These are phyloP conservation scores for Lenzites betulinus DNA, from an alignment of 768 basidiomycete species.

Conservation along the genomic window DNA sequence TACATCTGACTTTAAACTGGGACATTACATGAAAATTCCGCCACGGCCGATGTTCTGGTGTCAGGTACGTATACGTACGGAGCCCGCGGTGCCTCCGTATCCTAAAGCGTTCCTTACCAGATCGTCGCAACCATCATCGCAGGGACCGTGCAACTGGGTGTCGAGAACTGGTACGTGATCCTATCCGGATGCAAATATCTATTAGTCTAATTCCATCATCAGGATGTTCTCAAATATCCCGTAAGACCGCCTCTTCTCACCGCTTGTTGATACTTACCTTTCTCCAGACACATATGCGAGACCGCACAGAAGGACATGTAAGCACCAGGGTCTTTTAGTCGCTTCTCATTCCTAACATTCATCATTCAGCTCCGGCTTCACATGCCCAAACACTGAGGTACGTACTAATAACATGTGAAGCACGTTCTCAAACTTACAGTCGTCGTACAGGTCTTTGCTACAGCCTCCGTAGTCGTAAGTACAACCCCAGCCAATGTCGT, in stretches of 20 bases:
- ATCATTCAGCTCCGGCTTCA: constrained; percentile 19
- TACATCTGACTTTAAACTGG: constrained; percentile 74
- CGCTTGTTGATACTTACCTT: background rate
- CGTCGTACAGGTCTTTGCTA: constrained; percentile 37
- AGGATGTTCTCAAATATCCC: constrained; percentile 58
- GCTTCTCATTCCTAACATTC: background rate
- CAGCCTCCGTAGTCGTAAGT: constrained; percentile 59
- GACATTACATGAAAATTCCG: constrained; percentile 73
- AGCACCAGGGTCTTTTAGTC: background rate
- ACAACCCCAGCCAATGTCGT: background rate
- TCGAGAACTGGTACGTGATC: constrained; percentile 47
- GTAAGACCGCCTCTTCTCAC: constrained; percentile 36
- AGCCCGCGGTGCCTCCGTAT: background rate
- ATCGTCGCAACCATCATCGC: constrained; percentile 53
- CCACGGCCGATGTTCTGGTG: constrained; percentile 37
- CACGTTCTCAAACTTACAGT: background rate
- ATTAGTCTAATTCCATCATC: background rate
- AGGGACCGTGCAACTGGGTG: constrained; percentile 65
- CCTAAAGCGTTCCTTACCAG: background rate
- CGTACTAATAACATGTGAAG: constrained; percentile 34
- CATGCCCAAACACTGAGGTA: constrained; percentile 26
- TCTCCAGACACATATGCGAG: constrained; percentile 13
- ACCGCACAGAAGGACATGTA: constrained; percentile 12
- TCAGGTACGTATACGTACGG: constrained; percentile 44
- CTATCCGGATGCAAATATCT: too few relatives aligned